These are phyloP conservation scores for Trematosphaeria pertusa DNA, from an alignment of 2,329 filamentous ascomycete species.

Conservation along the genomic window DNA sequence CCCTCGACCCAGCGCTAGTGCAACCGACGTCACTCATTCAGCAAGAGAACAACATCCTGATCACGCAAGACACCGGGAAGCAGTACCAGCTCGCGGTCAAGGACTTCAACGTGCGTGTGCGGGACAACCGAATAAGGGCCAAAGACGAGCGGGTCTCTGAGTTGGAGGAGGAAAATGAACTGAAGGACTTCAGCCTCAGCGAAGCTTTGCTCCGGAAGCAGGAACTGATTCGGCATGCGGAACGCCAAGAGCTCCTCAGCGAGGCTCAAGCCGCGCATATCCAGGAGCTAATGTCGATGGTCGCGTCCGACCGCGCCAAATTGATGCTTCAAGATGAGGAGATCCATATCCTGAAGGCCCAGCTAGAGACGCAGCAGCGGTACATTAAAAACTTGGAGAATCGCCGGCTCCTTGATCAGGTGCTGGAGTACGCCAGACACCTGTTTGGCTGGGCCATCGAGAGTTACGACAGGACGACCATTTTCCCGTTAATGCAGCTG, in stretches of 20 bases:
- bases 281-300: not conserved
- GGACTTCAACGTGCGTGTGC: not conserved
- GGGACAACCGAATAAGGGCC: constrained; percentile 8
- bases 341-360: not conserved
- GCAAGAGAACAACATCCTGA: constrained; percentile 7
- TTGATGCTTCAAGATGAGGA: not conserved
- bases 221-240: not conserved
- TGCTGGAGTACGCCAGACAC: not conserved
- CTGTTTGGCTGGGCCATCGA: not conserved
- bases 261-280: not conserved
- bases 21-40: not conserved
- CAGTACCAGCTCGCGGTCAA: constrained; percentile 5
- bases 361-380: not conserved
- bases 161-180: not conserved
- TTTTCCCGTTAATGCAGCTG: constrained; percentile 12
- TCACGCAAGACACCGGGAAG: constrained; percentile 2
- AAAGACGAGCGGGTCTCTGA: constrained; percentile 9
- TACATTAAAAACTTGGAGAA: not conserved
- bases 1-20: constrained; percentile 5
- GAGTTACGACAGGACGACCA: not conserved
- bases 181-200: not conserved
- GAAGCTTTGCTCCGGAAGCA: not conserved
- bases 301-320: not conserved
- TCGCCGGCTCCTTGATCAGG: not conserved
- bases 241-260: not conserved